These are phyloP conservation scores for Candida saitoana DNA, from an alignment of 805 yeast species.

Conservation along the genomic window DNA sequence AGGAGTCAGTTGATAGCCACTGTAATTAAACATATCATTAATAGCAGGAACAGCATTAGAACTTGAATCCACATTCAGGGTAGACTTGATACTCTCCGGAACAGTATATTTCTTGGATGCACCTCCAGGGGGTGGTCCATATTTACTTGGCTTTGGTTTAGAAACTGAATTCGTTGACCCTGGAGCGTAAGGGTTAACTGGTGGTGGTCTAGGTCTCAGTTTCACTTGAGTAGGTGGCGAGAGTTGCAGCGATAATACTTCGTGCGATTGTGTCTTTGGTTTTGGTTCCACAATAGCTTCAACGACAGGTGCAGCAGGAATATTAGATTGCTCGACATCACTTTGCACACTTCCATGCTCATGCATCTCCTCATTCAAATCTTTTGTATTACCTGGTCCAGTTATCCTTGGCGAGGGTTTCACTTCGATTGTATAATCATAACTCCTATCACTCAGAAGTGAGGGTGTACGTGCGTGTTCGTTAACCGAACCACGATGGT, in stretches of 20 bases:
- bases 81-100: slow-evolving; percentile 5
- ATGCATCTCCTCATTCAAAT: slow-evolving; percentile 1
- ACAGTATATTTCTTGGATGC: slow-evolving; percentile 9
- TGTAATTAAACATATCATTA: slow-evolving; percentile 13
- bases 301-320: neutral
- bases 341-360: neutral
- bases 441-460: slow-evolving; percentile 29
- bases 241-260: neutral
- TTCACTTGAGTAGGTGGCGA: neutral
- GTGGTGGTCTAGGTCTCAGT: slow-evolving; percentile 6
- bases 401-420: slow-evolving; percentile 12
- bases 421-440: slow-evolving; percentile 28
- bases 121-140: slow-evolving; percentile 22
- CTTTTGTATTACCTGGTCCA: slow-evolving; percentile 4
- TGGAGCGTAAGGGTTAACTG: slow-evolving; percentile 38
- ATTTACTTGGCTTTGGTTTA: slow-evolving; percentile 18
- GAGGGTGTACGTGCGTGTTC: slow-evolving; percentile 24
- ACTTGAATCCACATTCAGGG: slow-evolving; percentile 4
- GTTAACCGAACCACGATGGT: no score
- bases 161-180: slow-evolving; percentile 11
- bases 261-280: slow-evolving; percentile 14
- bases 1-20: slow-evolving; percentile 9
- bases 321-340: neutral
- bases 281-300: slow-evolving; percentile 6
- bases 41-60: slow-evolving; percentile 5